Evolutionary conservation across 495 filamentous ascomycete species (phyloP).

Genomic region (Darksidea phi): DNA sequence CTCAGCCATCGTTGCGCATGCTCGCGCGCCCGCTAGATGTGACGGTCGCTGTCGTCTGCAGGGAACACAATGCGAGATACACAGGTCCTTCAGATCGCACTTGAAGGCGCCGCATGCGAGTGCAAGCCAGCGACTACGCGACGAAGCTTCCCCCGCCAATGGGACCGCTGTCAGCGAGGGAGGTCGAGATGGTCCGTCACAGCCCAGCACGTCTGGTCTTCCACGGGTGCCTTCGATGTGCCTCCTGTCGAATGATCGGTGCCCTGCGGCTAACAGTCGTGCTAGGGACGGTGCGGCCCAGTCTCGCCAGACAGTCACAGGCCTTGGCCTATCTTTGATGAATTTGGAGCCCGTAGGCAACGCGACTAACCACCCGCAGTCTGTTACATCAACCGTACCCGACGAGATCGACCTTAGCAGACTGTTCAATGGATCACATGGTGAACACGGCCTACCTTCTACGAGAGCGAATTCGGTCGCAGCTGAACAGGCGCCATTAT

Average conservation of each 20-base stretch:
- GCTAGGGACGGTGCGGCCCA: neutral
- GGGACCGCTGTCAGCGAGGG: neutral
- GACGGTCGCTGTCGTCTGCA: conserved; percentile 12
- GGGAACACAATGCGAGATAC: conserved; percentile 9
- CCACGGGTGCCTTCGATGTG: conserved; percentile 35
- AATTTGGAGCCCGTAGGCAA: neutral
- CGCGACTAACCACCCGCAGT: conserved; percentile 21
- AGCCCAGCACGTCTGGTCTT: conserved; percentile 21
- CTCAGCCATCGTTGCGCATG: neutral
- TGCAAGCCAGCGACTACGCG: conserved; percentile 7
- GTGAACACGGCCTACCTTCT: conserved; percentile 15
- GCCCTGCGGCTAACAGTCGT: neutral
- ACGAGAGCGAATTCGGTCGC: conserved; percentile 24
- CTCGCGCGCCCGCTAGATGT: conserved; percentile 4
- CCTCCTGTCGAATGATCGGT: conserved; percentile 28
- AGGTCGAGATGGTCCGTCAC: conserved; percentile 7
- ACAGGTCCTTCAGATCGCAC: neutral
- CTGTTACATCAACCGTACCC: conserved; percentile 24
- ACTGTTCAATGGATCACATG: neutral
- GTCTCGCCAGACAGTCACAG: neutral
- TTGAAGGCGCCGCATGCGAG: conserved; percentile 8
- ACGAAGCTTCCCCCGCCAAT: neutral
- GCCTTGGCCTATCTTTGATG: conserved; percentile 27
- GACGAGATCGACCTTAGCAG: conserved; percentile 9
- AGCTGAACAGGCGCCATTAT: conserved; percentile 8